phyloP scores from a whole-genome alignment of 768 basidiomycete species.

The Tulasnella sp. region DNA sequence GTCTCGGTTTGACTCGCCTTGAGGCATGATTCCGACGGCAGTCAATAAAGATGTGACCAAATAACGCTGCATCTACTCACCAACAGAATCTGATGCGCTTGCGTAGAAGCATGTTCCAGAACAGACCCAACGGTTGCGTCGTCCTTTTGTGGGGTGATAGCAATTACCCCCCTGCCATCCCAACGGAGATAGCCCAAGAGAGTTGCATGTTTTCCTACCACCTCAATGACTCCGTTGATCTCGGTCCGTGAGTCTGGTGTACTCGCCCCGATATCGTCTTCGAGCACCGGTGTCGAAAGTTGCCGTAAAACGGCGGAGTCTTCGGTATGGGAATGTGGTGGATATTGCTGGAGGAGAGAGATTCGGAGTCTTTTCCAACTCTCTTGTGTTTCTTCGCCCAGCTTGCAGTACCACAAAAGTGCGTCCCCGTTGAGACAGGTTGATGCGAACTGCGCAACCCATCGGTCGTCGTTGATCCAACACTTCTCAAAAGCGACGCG shows the following conservation, averaged over 20 bases:
- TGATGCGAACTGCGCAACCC: background rate
- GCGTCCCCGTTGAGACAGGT: background rate
- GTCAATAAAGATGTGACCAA: background rate
- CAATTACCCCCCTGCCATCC: background rate
- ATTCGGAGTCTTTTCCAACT: background rate
- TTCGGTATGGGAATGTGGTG: background rate
- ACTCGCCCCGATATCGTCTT: too few relatives aligned
- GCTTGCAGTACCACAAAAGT: background rate
- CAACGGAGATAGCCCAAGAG: background rate
- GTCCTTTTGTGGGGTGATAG: background rate
- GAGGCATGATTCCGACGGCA: background rate
- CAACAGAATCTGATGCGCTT: background rate
- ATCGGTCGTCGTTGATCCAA: background rate
- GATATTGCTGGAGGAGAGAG: background rate
- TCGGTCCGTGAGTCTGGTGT: too few relatives aligned
- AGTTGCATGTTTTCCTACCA: background rate
- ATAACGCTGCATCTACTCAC: background rate
- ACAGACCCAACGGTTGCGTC: background rate
- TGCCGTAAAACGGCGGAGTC: too few relatives aligned
- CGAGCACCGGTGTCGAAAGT: too few relatives aligned
- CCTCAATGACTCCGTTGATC: background rate
- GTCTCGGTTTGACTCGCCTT: background rate
- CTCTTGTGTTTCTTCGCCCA: background rate
- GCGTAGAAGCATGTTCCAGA: background rate
- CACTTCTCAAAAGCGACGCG: background rate